Percentiles rank a stretch among this genome's conserved stretches.
Conservation (phyloP, 2,329 filamentous ascomycete species). For the Fusarium acutatum region DNA sequence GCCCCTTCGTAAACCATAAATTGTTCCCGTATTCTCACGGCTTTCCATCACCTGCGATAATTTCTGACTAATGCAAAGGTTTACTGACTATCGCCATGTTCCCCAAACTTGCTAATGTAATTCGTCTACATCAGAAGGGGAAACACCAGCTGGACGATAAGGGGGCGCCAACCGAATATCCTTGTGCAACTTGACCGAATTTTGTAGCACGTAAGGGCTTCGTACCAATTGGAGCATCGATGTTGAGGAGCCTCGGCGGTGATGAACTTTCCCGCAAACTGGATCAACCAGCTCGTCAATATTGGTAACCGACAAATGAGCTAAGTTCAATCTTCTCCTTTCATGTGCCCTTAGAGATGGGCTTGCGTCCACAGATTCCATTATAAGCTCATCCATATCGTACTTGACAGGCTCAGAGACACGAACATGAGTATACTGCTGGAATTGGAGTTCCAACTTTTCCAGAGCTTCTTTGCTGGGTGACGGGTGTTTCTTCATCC, state of each 20-base stretch:
- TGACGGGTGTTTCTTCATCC: conserved; percentile 56
- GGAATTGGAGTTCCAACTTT: conserved; percentile 48
- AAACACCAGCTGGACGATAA: conserved; percentile 37
- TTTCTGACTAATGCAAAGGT: background rate
- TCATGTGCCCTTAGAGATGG: conserved; percentile 38
- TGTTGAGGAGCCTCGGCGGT: conserved; percentile 25
- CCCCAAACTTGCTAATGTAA: conserved; percentile 41
- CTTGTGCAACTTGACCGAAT: conserved; percentile 27
- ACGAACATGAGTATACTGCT: conserved; percentile 42
- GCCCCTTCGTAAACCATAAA: background rate
- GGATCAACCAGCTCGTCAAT: conserved; percentile 22
- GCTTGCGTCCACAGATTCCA: conserved; percentile 17
- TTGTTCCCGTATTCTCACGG: too few species aligned
- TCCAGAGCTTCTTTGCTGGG: conserved; percentile 54
- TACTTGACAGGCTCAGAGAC: conserved; percentile 15
- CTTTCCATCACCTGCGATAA: background rate
- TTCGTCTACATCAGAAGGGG: conserved; percentile 47
- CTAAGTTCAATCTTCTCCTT: conserved; percentile 41
- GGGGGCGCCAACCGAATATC: conserved; percentile 39
- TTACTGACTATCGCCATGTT: too few species aligned
- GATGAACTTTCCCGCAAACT: background rate
- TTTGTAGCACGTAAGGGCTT: conserved; percentile 19
- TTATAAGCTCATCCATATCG: conserved; percentile 46
- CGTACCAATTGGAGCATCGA: conserved; percentile 3
- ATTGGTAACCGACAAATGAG: conserved; percentile 10